Conservation (phyloP, 495 filamentous ascomycete species). For the Lasiosphaeria ovina region DNA sequence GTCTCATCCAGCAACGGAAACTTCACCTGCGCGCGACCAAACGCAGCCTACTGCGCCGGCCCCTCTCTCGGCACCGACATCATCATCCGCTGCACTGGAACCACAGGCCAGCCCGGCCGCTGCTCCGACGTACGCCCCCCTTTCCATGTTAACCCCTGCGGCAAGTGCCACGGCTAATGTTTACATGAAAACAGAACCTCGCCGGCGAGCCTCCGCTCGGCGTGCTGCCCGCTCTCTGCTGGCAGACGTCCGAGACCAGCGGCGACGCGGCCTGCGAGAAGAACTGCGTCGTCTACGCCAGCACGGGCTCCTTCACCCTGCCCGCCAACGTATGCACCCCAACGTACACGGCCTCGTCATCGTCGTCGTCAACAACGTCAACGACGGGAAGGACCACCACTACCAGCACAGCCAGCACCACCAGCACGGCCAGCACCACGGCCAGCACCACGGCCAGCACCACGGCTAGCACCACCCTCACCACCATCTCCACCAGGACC, state of each 20-base stretch:
- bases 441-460: not conserved
- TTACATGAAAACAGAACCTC: slow-evolving; percentile 22
- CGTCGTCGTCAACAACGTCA: not conserved
- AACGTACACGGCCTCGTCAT: slow-evolving; percentile 10
- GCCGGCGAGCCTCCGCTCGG: slow-evolving; percentile 30
- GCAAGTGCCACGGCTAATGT: no score
- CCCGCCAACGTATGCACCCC: slow-evolving; percentile 25
- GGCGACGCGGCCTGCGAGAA: slow-evolving; percentile 38
- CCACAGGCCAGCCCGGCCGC: slow-evolving; percentile 19
- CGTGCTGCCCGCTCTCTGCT: slow-evolving; percentile 24
- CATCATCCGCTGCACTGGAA: slow-evolving; percentile 34
- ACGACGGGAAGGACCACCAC: not conserved
- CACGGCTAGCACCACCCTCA: not conserved
- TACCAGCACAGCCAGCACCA: slow-evolving; percentile 5
- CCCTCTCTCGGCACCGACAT: slow-evolving; percentile 30
- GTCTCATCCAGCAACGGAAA: slow-evolving; percentile 20
- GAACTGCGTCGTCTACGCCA: slow-evolving; percentile 38
- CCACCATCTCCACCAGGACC: not conserved
- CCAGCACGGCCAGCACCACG: slow-evolving; percentile 2
- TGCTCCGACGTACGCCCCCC: slow-evolving; percentile 25
- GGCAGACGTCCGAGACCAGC: slow-evolving; percentile 15
- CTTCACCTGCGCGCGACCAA: slow-evolving; percentile 23
- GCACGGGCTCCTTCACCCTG: slow-evolving; percentile 23
- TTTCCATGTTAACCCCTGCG: not conserved
- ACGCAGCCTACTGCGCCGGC: slow-evolving; percentile 32